Evolutionary conservation across 495 filamentous ascomycete species (phyloP), one percentile per base, ranked within the genome.

Genomic region (Symbiotaphrina buchneri): DNA sequence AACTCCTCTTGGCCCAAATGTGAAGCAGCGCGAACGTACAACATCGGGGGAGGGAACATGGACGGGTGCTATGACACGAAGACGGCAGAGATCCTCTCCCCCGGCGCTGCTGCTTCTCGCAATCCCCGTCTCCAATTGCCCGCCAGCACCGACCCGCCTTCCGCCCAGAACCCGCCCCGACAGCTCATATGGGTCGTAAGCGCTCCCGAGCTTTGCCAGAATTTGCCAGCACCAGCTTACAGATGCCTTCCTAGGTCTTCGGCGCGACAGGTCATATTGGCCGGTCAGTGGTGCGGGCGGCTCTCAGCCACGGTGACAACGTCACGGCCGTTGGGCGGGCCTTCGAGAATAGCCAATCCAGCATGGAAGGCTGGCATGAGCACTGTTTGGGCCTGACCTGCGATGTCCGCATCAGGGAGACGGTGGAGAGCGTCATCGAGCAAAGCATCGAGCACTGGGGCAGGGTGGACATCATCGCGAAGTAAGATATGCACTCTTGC

Each of bases 231-330:
- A 30, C 18, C 23, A 17, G 10, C 6, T 14, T 43, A 10, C 22
- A 14, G 2, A 21, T 14, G 7, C 16, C n/a, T 34, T 13, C 16
- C 10, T 30, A 83, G 74, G 61, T 97, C 39, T 97, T 94, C 50
- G 87, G 87, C 26, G 82, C 80, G 25, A 94, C 83, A 3, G 87
- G 87, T 31, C 87, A 97, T 43, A 90, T 95, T 59, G 87, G 87
- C 39, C 77, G 83, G 30, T 85, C 76, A 7, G 67, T 97, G 15
- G 78, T 80, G 27, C 81, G 81, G 38, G 69, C 64, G 20, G 75
- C 71, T 13, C 60, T 95, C n/a, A 55, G 67, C 15, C 70, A 80
- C 40, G 71, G 74, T 36, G 87, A 97, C 42, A 62, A 77, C n/a
- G 84, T 94, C 36, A 68, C 72, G 6, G 80, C 84, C 10, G 83